phyloP scores from a whole-genome alignment of 805 yeast species.

The Metschnikowia gruessii region DNA sequence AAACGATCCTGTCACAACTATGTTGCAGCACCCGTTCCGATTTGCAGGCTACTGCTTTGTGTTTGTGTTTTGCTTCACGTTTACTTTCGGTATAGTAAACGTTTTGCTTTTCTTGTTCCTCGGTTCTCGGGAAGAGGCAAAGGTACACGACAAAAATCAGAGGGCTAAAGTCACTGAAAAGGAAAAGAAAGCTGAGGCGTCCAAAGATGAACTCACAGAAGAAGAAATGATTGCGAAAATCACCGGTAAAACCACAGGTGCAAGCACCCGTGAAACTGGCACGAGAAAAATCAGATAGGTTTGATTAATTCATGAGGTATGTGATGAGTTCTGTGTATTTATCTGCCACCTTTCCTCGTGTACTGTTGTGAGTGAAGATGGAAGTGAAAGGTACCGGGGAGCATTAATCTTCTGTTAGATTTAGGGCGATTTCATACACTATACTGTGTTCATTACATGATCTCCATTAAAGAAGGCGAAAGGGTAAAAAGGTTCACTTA shows the following conservation, averaged over 20 bases:
- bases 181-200: neutral
- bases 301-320: no score
- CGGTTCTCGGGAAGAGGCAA: conserved; percentile 9
- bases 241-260: conserved; percentile 12
- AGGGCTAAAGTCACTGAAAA: neutral
- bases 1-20: conserved; percentile 43
- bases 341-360: no score
- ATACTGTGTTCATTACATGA: no score
- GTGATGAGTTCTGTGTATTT: no score
- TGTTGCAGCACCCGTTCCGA: conserved; percentile 48
- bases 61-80: conserved; percentile 39
- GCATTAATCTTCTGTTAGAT: no score
- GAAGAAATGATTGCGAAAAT: conserved; percentile 12
- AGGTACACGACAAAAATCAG: conserved; percentile 3
- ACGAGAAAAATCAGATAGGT: conserved; percentile 5
- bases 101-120: conserved; percentile 27
- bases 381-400: no score
- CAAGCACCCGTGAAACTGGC: neutral
- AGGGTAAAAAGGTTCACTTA: no score
- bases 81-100: conserved; percentile 44
- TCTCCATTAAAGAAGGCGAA: no score
- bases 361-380: no score
- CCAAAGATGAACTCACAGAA: conserved; percentile 7
- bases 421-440: no score
- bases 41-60: conserved; percentile 47